These are phyloP conservation scores for Rubroshorea leprosula DNA, from an alignment of 345 rosid genomes.

Conservation along the genomic window DNA sequence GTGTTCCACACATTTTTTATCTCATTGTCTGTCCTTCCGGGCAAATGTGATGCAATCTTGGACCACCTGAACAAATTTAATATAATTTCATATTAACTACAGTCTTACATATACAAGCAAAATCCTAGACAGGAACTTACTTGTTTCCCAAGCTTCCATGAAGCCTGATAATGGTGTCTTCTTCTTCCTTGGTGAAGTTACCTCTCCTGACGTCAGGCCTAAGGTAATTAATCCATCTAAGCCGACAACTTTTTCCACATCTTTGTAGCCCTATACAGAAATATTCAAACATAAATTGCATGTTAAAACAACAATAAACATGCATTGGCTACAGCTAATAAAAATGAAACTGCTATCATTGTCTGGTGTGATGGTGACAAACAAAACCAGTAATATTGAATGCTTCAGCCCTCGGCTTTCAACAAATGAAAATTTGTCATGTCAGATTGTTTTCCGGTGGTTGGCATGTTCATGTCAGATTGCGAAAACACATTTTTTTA, in stretches of 20 bases:
- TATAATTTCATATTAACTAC: not conserved
- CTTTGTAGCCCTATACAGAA: slow-evolving; percentile 51
- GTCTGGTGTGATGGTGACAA: not conserved
- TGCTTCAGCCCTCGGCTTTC: not conserved
- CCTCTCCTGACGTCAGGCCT: slow-evolving; percentile 90
- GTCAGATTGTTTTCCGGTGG: not conserved
- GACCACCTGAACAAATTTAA: slow-evolving; percentile 63
- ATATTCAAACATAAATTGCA: not conserved
- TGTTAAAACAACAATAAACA: not conserved
- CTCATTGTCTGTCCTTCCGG: slow-evolving; percentile 94
- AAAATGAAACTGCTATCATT: not conserved
- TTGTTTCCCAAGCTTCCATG: slow-evolving; percentile 72
- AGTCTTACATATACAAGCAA: too few relatives aligned
- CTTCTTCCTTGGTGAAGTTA: slow-evolving; percentile 65
- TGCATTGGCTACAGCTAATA: not conserved
- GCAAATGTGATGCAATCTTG: slow-evolving; percentile 67
- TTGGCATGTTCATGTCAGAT: not conserved
- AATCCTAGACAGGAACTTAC: slow-evolving; percentile 26
- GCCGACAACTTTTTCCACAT: slow-evolving; percentile 92
- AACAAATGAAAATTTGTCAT: not conserved
- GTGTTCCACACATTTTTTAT: slow-evolving; percentile 94
- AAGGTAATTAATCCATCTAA: slow-evolving; percentile 89
- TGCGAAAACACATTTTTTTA: not conserved
- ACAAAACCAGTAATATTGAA: not conserved
- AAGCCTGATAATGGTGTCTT: slow-evolving; percentile 51